Percentiles rank a stretch among this genome's conserved stretches.
Conservation (phyloP, 352 stramenopile genomes). For the Blastocystis sp. region DNA sequence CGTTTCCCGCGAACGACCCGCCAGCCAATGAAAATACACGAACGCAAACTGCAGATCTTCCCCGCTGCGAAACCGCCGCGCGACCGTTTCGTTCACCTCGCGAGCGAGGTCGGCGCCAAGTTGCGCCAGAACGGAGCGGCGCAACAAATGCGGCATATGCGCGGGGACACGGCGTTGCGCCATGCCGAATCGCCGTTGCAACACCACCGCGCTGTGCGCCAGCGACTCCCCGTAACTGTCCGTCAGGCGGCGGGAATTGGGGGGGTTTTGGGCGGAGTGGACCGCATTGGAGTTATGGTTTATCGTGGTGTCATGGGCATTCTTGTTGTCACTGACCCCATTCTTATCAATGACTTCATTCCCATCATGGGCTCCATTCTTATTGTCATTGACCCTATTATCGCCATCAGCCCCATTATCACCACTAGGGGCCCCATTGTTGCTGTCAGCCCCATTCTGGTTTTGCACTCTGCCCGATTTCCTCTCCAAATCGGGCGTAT, state of each 20-base stretch:
- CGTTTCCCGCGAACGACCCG: conserved; percentile 71
- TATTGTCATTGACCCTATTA: too few relatives aligned
- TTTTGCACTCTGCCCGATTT: too few relatives aligned
- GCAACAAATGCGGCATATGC: conserved; percentile 84
- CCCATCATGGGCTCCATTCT: too few relatives aligned
- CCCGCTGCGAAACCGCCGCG: conserved; percentile 75
- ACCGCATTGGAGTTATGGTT: too few relatives aligned
- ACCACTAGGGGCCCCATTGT: too few relatives aligned
- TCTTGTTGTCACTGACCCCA: too few relatives aligned
- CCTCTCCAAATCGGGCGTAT: too few relatives aligned
- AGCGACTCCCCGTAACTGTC: conserved; percentile 83
- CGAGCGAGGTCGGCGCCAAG: conserved; percentile 68
- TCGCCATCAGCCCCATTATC: too few relatives aligned
- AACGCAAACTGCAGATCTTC: conserved; percentile 88
- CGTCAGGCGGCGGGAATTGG: conserved; percentile 50
- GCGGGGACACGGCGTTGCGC: conserved; percentile 68
- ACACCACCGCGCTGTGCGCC: conserved; percentile 78
- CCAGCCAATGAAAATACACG: conserved; percentile 83
- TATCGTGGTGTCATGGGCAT: too few relatives aligned
- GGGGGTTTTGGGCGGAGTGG: too few relatives aligned
- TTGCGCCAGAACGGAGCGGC: conserved; percentile 72
- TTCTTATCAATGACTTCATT: too few relatives aligned
- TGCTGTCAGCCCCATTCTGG: too few relatives aligned
- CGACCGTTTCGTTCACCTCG: conserved; percentile 6
- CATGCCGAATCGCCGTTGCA: conserved; percentile 76